Evolutionary conservation across 306 rosid species (phyloP), one percentile per base, ranked within the genome.

Genomic region (Prunus campanulata): DNA sequence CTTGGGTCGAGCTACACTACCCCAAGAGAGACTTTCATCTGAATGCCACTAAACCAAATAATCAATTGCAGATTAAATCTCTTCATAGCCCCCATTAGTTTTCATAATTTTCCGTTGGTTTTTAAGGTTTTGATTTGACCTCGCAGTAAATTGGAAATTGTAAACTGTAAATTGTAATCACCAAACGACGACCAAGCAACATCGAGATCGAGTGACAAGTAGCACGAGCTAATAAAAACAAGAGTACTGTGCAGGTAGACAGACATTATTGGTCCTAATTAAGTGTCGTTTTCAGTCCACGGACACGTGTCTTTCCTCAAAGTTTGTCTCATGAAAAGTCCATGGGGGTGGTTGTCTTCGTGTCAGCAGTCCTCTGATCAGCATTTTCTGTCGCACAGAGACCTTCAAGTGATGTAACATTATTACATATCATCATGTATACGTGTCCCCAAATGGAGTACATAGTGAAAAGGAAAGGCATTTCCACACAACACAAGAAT

Each of bases 251-350:
- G 42, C 42, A 72, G 57, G 59, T 50, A 29, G 20, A 6, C 39
- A 60, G 68, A 70, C 22, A 74, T 49, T 48, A 19, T 47, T 24
- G 35, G 46, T 4, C 64, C 32, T 8, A 16, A 32, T 7, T 19
- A 11, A 20, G 52, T 39, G 24, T 51, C 49, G 18, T 24, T 54
- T 42, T n/a, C 20, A 51, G 27, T 60, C 8, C 35, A 25, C 25
- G 64, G 82, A 81, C 90, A 83, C 87, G 87, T 81, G 90, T 55
- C 82, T 32, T 27, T n/a, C 63, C 30, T 8, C 24, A 72, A 59
- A 75, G 71, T 61, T 46, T 75, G 80, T 77, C 75, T 62, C 81
- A 62, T n/a, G 80, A 72, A 74, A 86, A 75, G 80, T 75, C 82
- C 84, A 71, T 44, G 66, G 71, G 74, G 54, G 48, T 46, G 11